These are phyloP conservation scores for Trypanosomatidae sp. DNA, from an alignment of 208 protist species.

Conservation along the genomic window DNA sequence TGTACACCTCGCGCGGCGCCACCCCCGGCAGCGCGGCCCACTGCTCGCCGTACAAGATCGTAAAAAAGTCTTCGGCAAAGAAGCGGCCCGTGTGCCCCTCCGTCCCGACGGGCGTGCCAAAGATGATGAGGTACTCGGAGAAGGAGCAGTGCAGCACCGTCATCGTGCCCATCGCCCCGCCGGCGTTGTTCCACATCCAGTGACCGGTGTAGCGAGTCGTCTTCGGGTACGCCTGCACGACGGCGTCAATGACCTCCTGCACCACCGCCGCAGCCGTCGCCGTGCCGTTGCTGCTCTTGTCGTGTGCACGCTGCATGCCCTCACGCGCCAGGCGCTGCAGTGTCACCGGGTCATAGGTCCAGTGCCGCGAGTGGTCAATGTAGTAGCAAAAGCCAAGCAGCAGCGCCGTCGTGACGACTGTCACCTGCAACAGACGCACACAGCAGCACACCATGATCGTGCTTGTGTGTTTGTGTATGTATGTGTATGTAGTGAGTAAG, in stretches of 20 bases:
- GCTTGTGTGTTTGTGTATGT: too few relatives aligned
- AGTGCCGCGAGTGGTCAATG: conserved; percentile 48
- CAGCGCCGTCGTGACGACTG: conserved; percentile 14
- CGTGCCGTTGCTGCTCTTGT: background rate
- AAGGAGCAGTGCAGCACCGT: conserved; percentile 84
- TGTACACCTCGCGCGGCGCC: conserved; percentile 42
- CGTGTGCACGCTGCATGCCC: conserved; percentile 29
- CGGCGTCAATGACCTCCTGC: conserved; percentile 38
- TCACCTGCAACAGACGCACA: too few relatives aligned
- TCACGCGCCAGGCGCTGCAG: conserved; percentile 57
- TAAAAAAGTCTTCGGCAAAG: conserved; percentile 84
- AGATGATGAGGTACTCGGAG: conserved; percentile 90
- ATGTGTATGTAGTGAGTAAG: too few relatives aligned
- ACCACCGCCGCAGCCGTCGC: conserved; percentile 29
- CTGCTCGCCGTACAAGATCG: conserved; percentile 86
- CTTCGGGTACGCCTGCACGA: conserved; percentile 54
- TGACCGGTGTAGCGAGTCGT: conserved; percentile 31
- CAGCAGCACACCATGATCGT: too few relatives aligned
- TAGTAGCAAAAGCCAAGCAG: conserved; percentile 26
- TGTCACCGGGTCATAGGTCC: conserved; percentile 52
- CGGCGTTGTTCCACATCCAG: conserved; percentile 89
- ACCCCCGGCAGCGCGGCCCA: conserved; percentile 38
- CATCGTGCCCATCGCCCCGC: conserved; percentile 87
- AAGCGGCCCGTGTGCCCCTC: conserved; percentile 83
- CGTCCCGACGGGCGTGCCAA: conserved; percentile 77